Evolutionary conservation across 2,329 filamentous ascomycete genomes (phyloP), one percentile per base, ranked within the genome.

Genomic region (Biscogniauxia sp.): DNA sequence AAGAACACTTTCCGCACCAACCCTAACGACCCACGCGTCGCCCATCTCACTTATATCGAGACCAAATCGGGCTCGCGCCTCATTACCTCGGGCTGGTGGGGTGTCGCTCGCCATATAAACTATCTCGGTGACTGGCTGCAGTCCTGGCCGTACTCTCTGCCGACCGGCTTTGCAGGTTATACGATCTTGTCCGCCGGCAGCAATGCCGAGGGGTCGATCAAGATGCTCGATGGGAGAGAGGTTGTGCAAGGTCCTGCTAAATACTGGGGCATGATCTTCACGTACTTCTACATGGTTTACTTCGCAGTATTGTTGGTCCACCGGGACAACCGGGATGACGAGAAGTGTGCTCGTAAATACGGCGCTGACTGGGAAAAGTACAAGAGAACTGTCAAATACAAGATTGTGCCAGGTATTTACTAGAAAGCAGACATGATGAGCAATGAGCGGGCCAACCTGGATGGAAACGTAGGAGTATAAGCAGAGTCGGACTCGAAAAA

Each of bases 111-210:
- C 51, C 94, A 98, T 77, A 94, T 97, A 82, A 98, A 97, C 80
- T 97, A 98, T 77, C 78, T 96, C 0, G 94, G 93, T 56, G 94
- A 98, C 78, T 97, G 93, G 93, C 82, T 95, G 66, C 93, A 96
- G 86, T 86, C 89, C 8, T 97, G 92, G 92, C 87, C 92, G 0
- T 97, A 95, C 77, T 92, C 88, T 66, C 81, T 97, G 51, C 93
- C 94, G 1, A 97, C 93, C 0, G 91, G 91, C 0, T 75, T 96
- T 61, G 90, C 93, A 0, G 93, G 93, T 13, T 97, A 94, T 74
- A 80, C 88, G 50, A 87, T 96, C 55, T 80, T 88, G 19, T 79
- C 84, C 2, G 80, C 81, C 1, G 83, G 82, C 19, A 77, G 79
- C 7, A 68, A 76, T n/a, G 78, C 78, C 1, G 77, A 81, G 55